Evolutionary conservation across 1,284 basidiomycete species (phyloP).

Genomic region (Trichosporon coremiiforme): DNA sequence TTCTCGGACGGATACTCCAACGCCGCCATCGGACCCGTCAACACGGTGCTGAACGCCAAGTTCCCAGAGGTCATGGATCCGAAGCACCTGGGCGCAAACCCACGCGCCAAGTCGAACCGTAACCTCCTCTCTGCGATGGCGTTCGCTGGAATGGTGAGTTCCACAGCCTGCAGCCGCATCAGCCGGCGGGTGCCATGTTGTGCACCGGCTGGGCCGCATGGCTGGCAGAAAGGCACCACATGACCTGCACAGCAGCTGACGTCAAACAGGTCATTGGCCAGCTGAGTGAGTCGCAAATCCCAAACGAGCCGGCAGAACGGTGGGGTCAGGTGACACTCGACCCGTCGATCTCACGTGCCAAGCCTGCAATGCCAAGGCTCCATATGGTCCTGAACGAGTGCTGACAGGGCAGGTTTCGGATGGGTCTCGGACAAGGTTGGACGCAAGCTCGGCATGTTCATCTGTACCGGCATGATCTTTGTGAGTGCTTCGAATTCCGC

Average conservation of each 20-base stretch:
- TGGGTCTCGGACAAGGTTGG: conserved; percentile 83
- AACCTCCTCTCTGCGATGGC: conserved; percentile 65
- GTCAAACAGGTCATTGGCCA: conserved; percentile 5
- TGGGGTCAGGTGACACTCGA: background rate
- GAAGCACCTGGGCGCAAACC: conserved; percentile 3
- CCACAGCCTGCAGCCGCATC: no score
- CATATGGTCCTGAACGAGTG: background rate
- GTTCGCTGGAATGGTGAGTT: conserved; percentile 67
- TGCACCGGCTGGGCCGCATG: background rate
- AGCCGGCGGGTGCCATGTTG: background rate
- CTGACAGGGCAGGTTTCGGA: conserved; percentile 48
- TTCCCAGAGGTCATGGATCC: conserved; percentile 11
- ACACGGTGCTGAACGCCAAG: conserved; percentile 59
- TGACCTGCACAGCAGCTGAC: background rate
- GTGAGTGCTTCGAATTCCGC: background rate
- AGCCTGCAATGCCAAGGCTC: background rate
- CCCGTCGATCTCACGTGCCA: background rate
- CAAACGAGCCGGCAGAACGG: background rate
- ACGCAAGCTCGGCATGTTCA: conserved; percentile 63
- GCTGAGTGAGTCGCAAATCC: background rate
- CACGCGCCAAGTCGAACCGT: conserved; percentile 53
- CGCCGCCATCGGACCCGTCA: conserved; percentile 74
- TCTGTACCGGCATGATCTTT: conserved; percentile 20
- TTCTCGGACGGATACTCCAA: conserved; percentile 83
- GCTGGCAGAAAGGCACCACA: background rate